These are phyloP conservation scores for Hypoxylon rubiginosum DNA, from an alignment of 2,329 filamentous ascomycete genomes.

Conservation along the genomic window DNA sequence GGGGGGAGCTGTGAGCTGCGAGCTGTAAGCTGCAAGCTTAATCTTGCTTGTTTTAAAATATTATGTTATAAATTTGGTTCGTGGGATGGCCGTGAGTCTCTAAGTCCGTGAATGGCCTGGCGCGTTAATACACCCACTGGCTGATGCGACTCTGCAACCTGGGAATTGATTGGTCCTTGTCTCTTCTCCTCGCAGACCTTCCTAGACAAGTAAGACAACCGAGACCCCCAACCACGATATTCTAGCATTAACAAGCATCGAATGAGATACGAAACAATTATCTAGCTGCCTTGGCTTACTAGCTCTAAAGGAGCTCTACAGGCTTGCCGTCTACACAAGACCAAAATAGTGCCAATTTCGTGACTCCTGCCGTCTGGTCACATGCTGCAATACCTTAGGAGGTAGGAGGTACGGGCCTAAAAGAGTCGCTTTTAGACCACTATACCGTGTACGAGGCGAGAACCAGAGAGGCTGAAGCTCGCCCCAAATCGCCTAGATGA, in stretches of 20 bases:
- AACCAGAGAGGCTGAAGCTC: constrained; percentile 1
- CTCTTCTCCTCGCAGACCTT: constrained; percentile 43
- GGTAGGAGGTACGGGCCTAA: not conserved
- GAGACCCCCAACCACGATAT: constrained; percentile 25
- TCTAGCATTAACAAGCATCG: constrained; percentile 30
- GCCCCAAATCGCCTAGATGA: constrained; percentile 8
- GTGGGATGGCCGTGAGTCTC: constrained; percentile 7
- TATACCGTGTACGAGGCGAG: not conserved
- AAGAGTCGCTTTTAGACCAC: not conserved
- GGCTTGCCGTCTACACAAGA: not conserved
- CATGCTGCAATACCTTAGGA: not conserved
- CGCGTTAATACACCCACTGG: constrained; percentile 10
- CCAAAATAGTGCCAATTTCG: constrained; percentile 5
- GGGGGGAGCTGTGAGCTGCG: not conserved
- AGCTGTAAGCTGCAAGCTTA: constrained; percentile 6
- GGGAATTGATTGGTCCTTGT: constrained; percentile 20
- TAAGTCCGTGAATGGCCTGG: constrained; percentile 5
- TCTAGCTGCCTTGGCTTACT: constrained; percentile 19
- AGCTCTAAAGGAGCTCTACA: not conserved
- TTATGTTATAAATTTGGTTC: constrained; percentile 16
- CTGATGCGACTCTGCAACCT: constrained; percentile 21
- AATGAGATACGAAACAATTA: constrained; percentile 25
- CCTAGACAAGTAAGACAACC: constrained; percentile 48
- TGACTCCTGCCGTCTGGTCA: constrained; percentile 4
- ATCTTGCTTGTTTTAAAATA: constrained; percentile 13